Percentiles rank a stretch among this genome's conserved stretches.
These are phyloP conservation scores for Yarrowia keelungensis DNA, from an alignment of 805 yeast species.

Conservation along the genomic window DNA sequence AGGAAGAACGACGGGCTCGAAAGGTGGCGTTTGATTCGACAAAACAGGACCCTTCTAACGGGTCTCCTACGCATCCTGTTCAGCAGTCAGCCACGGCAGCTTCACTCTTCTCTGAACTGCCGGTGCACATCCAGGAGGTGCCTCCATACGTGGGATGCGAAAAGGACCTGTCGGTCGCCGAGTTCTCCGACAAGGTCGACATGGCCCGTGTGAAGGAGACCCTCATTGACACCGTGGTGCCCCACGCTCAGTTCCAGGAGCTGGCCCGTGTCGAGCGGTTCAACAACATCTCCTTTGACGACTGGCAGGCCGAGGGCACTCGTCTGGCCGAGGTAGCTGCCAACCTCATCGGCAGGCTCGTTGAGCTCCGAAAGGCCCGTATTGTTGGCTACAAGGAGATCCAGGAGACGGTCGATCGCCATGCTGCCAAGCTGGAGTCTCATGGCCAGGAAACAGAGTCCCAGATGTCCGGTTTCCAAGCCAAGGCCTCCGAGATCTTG, in stretches of 20 bases:
- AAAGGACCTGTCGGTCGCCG: slow-evolving; percentile 21
- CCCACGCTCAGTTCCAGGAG: slow-evolving; percentile 30
- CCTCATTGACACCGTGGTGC: slow-evolving; percentile 23
- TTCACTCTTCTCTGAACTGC: slow-evolving; percentile 19
- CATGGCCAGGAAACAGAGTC: slow-evolving; percentile 30
- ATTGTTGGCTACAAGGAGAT: slow-evolving; percentile 50
- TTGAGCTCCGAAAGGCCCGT: slow-evolving; percentile 50
- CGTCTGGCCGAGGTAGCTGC: slow-evolving; percentile 18
- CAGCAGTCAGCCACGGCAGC: slow-evolving; percentile 15
- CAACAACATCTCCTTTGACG: slow-evolving; percentile 32
- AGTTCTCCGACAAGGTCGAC: slow-evolving; percentile 32
- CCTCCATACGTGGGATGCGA: slow-evolving; percentile 28
- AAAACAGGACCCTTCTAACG: background rate
- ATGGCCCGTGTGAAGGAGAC: slow-evolving; percentile 33
- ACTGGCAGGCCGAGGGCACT: slow-evolving; percentile 35
- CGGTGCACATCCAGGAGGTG: slow-evolving; percentile 21
- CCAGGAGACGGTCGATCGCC: slow-evolving; percentile 41
- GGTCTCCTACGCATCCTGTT: slow-evolving; percentile 1
- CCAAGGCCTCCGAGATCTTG: slow-evolving; percentile 36
- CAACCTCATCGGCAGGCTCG: slow-evolving; percentile 43
- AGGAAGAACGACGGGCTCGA: slow-evolving; percentile 23
- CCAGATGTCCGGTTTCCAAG: slow-evolving; percentile 26
- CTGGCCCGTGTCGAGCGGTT: slow-evolving; percentile 24
- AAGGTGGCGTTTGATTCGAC: slow-evolving; percentile 11
- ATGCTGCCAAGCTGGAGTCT: slow-evolving; percentile 28